Percentiles rank a stretch among this genome's conserved stretches.
These are phyloP conservation scores for Pachysandra terminalis DNA, from an alignment of 164 flowering plant genomes.

Conservation along the genomic window DNA sequence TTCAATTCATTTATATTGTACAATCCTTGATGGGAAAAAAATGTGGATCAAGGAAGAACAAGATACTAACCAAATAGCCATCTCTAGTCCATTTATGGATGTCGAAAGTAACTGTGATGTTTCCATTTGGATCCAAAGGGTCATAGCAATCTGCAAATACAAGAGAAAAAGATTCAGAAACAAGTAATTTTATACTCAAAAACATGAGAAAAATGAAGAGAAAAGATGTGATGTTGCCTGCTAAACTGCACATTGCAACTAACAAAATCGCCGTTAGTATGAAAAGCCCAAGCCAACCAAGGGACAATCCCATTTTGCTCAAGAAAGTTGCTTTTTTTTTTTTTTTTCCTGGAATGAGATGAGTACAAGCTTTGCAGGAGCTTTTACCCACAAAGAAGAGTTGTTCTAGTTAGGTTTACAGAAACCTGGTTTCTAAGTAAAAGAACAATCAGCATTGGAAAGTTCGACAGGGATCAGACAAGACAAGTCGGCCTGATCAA, in stretches of 20 bases:
- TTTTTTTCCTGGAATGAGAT: not conserved
- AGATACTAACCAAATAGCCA: slow-evolving; percentile 49
- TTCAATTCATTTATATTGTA: not conserved
- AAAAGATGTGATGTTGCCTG: slow-evolving; percentile 30
- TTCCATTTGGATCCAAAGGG: slow-evolving; percentile 66
- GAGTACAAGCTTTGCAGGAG: not conserved
- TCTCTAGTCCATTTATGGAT: slow-evolving; percentile 28
- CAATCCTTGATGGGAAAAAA: not conserved
- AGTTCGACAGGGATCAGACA: slow-evolving; percentile 2
- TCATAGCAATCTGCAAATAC: slow-evolving; percentile 51
- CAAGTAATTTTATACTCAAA: not conserved
- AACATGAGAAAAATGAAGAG: slow-evolving; percentile 6
- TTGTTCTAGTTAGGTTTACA: not conserved
- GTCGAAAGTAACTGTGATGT: slow-evolving; percentile 54
- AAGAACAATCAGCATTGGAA: slow-evolving; percentile 21
- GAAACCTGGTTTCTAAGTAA: not conserved
- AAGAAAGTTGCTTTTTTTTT: slow-evolving; percentile 4
- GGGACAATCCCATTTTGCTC: slow-evolving; percentile 20
- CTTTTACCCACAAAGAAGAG: not conserved
- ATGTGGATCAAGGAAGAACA: not conserved
- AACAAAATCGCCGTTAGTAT: slow-evolving; percentile 18
- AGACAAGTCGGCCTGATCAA: not conserved
- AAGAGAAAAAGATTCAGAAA: not conserved
- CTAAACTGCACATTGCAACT: slow-evolving; percentile 19
- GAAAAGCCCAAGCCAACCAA: slow-evolving; percentile 5